Percentiles rank a stretch among this genome's conserved stretches.
These are phyloP conservation scores for Lindgomyces ingoldianus DNA, from an alignment of 495 filamentous ascomycete genomes.

Conservation along the genomic window DNA sequence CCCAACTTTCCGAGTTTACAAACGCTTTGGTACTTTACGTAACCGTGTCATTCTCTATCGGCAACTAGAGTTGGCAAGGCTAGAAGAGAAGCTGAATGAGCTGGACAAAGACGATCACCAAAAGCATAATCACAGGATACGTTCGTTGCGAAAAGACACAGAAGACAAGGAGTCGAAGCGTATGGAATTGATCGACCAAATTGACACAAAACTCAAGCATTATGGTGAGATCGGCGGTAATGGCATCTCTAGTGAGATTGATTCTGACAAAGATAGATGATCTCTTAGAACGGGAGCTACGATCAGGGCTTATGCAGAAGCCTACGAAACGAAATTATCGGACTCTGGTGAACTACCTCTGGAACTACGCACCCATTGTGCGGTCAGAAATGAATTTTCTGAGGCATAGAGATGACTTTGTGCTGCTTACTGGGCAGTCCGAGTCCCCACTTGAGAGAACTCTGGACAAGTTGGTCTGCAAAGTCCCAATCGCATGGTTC, in stretches of 20 bases:
- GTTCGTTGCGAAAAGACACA: background rate
- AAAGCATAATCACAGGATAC: background rate
- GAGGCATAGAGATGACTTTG: constrained; percentile 18
- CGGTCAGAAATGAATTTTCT: constrained; percentile 10
- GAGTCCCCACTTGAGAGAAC: background rate
- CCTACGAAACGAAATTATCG: constrained; percentile 20
- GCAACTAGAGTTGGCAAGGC: constrained; percentile 16
- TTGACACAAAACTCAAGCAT: background rate
- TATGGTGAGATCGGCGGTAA: constrained; percentile 11
- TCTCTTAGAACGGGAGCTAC: constrained; percentile 3
- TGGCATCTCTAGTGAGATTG: background rate
- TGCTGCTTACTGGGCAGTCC: background rate
- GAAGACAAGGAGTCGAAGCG: background rate
- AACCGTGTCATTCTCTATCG: constrained; percentile 23
- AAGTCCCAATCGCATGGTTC: background rate
- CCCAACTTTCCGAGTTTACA: constrained; percentile 1
- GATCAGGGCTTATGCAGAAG: constrained; percentile 2
- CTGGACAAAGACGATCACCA: constrained; percentile 14
- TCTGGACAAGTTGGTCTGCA: background rate
- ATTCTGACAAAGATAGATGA: constrained; percentile 2
- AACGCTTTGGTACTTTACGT: constrained; percentile 14
- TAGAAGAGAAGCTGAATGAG: constrained; percentile 15
- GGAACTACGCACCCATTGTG: constrained; percentile 14
- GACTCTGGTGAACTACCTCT: constrained; percentile 21
- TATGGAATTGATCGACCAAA: background rate